Evolutionary conservation across 257 asterid genomes (phyloP), one percentile per base, ranked within the genome.

Genomic region (Leptodermis oblonga): DNA sequence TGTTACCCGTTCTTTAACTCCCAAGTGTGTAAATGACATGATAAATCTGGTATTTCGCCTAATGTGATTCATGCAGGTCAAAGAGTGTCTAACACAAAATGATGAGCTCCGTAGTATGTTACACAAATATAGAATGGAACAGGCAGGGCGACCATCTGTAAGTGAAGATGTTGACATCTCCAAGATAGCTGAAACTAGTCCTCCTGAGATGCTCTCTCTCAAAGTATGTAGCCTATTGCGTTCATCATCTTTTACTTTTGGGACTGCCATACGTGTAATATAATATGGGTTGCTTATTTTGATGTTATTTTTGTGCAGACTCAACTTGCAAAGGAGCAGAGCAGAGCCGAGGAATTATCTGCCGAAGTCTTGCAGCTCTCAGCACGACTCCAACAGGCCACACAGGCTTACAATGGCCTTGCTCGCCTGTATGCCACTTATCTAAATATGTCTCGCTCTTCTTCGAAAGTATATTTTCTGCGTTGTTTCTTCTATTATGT

Each of bases 301-400:
- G 68, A 37, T 36, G 64, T 68, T 41, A 70, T 66, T 64, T 61
- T 59, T 61, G 13, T 73, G 55, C 68, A 92, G 97, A 85, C 83
- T 65, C 84, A 84, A 78, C 85, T 92, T 61, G 87, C 85, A 34
- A 82, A 85, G 74, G 97, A 92, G 72, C 96, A 88, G 83, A 86
- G 91, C 83, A 90, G 90, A 77, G 90, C 87, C 14, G 96, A 90
- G 76, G 81, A 89, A 67, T 82, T 92, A 37, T 90, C 96, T 61
- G 96, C 90, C 0, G 95, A 92, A 77, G 86, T 88, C 53, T 75
- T 92, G 78, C 86, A 80, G 84, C 92, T 92, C 81, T 84, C 96
- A 49, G 88, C 87, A 56, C 88, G 80, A 26, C 97, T 90, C 75
- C 97, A 90, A 77, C 97, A 84, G 78, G 89, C 90, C 53, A 82